A percentile compares a stretch with the other conserved stretches of the same genome.
Evolutionary conservation across 345 rosid species (phyloP).

Genomic region (Gossypium thurberi): DNA sequence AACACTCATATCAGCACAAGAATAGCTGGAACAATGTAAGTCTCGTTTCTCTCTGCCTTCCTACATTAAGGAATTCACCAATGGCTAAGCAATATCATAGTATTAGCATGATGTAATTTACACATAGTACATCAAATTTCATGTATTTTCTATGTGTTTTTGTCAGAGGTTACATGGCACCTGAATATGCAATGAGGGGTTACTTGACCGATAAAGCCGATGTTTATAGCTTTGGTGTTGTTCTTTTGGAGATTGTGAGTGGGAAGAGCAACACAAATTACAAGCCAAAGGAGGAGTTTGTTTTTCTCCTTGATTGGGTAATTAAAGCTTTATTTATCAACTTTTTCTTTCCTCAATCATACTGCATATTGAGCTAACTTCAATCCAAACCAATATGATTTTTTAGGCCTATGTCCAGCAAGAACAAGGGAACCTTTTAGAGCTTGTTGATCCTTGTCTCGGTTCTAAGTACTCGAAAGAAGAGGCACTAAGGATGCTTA

Average conservation of each 20-base stretch:
- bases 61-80: background rate
- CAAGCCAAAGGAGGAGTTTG: conserved; percentile 91
- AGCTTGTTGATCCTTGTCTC: conserved; percentile 70
- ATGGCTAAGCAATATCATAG: background rate
- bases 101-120: background rate
- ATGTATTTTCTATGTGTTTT: background rate
- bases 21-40: conserved; percentile 68
- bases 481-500: conserved; percentile 65
- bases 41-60: background rate
- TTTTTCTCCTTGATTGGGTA: conserved; percentile 94
- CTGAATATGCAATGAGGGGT: conserved; percentile 98
- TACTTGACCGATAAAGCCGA: conserved; percentile 94
- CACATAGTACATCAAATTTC: background rate
- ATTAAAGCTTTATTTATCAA: background rate
- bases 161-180: conserved; percentile 94
- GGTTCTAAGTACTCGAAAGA: conserved; percentile 44
- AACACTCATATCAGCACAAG: conserved; percentile 69
- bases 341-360: background rate
- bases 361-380: background rate
- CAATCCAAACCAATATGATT: background rate
- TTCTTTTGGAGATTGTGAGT: conserved; percentile 71
- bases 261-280: conserved; percentile 95
- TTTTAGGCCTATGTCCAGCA: conserved; percentile 77
- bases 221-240: conserved; percentile 87
- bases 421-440: conserved; percentile 87